phyloP scores from a whole-genome alignment of 2,329 filamentous ascomycete genomes.

The Calonectria ilicicola region DNA sequence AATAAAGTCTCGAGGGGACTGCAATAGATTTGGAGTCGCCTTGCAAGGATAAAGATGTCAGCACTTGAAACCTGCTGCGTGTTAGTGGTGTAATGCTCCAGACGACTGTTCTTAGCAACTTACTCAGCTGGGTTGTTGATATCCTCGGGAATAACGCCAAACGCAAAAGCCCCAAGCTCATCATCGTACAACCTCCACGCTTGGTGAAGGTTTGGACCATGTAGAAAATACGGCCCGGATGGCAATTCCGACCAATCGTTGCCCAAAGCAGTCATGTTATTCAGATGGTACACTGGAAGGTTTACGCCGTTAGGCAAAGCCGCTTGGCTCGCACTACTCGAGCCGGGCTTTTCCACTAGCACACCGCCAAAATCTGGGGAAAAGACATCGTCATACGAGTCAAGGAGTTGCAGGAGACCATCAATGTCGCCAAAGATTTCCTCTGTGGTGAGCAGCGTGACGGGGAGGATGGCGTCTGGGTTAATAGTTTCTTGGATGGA shows the following conservation, averaged over 20 bases:
- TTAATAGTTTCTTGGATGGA: conserved; percentile 56
- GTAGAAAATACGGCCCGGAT: conserved; percentile 55
- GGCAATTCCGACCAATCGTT: conserved; percentile 45
- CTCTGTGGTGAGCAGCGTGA: conserved; percentile 53
- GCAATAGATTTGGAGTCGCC: conserved; percentile 47
- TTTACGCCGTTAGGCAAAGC: not conserved
- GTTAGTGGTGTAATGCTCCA: conserved; percentile 20
- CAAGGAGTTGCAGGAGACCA: conserved; percentile 46
- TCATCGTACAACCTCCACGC: conserved; percentile 57
- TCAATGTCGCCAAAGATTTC: conserved; percentile 54
- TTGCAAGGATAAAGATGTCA: conserved; percentile 42
- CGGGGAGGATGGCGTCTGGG: conserved; percentile 54
- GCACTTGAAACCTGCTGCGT: conserved; percentile 44
- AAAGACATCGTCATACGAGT: conserved; percentile 54
- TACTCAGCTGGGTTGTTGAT: conserved; percentile 43
- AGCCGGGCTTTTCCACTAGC: conserved; percentile 52
- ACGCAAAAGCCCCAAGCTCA: conserved; percentile 49
- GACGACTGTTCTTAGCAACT: not conserved
- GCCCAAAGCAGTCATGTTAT: conserved; percentile 26
- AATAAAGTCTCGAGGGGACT: conserved; percentile 54
- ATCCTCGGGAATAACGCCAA: conserved; percentile 53
- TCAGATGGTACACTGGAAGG: conserved; percentile 38
- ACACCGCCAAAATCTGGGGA: conserved; percentile 52
- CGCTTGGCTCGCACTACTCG: conserved; percentile 26
- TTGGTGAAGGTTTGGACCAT: conserved; percentile 55